A percentile compares a stretch with the other conserved stretches of the same genome.
Evolutionary conservation across 805 yeast species (phyloP).

Genomic region (Clavispora carvajalis): DNA sequence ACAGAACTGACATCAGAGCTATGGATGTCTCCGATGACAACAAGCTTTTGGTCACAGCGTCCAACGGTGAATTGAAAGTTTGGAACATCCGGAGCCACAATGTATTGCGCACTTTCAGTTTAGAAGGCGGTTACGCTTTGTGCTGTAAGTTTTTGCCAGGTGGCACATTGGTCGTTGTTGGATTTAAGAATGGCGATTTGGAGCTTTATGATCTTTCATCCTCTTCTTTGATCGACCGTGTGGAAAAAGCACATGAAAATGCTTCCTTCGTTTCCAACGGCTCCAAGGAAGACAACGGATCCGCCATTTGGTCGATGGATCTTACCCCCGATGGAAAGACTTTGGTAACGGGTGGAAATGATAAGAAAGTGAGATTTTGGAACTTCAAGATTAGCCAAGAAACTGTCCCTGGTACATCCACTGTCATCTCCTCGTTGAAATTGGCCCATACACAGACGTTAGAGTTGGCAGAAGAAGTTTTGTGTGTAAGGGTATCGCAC

Average conservation of each 20-base stretch:
- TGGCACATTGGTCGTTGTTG: constrained; percentile 78
- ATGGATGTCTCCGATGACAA: constrained; percentile 78
- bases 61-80: constrained; percentile 82
- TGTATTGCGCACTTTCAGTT: constrained; percentile 71
- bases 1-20: constrained; percentile 83
- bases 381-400: constrained; percentile 64
- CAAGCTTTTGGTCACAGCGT: constrained; percentile 78
- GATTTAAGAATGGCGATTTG: constrained; percentile 81
- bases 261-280: background rate
- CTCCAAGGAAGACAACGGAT: constrained; percentile 25
- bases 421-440: constrained; percentile 47
- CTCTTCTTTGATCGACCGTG: constrained; percentile 63
- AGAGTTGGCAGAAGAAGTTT: constrained; percentile 81
- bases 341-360: constrained; percentile 90
- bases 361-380: constrained; percentile 89
- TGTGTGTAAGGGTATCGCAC: constrained; percentile 75
- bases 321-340: constrained; percentile 79
- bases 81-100: constrained; percentile 75
- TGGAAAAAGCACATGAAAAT: constrained; percentile 59
- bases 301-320: constrained; percentile 88
- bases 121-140: constrained; percentile 80
- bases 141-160: constrained; percentile 85
- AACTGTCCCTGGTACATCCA: constrained; percentile 62
- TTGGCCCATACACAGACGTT: constrained; percentile 73
- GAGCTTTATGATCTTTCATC: constrained; percentile 84